Base-by-base conservation (phyloP, 108 stramenopile genomes). In the Discostella stelligeroides region DNA sequence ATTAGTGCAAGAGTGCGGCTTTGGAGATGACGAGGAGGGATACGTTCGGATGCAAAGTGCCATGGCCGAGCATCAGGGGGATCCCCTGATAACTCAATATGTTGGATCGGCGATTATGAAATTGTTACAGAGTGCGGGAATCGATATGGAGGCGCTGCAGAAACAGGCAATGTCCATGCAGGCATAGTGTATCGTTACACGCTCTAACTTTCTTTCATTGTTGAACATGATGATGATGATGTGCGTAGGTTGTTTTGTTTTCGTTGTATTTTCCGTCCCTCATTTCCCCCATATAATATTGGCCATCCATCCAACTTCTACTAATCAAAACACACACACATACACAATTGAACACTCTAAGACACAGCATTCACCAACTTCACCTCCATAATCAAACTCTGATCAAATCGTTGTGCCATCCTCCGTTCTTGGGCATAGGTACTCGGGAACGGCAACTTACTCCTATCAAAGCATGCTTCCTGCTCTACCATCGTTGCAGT, bases 391-490 rank as follows among this genome's bases (percentile, higher is more conserved):
- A 95, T 95, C 45, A 95, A 65, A 55, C 75, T 79, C 76, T 95
- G 94, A 73, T 95, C 94, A 67, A 95, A 95, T 37, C 91, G 76
- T 63, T 95, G 94, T 11, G 91, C 94, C 89, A 95, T 89, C 39
- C 94, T 74, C 55, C 94, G 74, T 53, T 91, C 89, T 70, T 92
- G 80, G 10, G 86, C 94, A 71, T 89, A 95, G 13, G 85, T 76
- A 4, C 65, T 46, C 10, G 94, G 94, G 64, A 95, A 95, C 12
- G 94, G 94, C 55, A 80, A 49, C 61, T 90, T 88, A 7, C 46
- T 86, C 29, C 58, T 88, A 64, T 95, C 94, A 60, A 95, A 91
- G 54, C 94, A 95, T 28, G 78, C 84, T 61, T 95, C 94, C 72
- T 85, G 77, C 29, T 85, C 82, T 24, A 95, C 94, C 85, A 95